A percentile compares a stretch with the other conserved stretches of the same genome.
Conservation (phyloP, 23 red algal genomes). For the Gracilaria gracilis region DNA sequence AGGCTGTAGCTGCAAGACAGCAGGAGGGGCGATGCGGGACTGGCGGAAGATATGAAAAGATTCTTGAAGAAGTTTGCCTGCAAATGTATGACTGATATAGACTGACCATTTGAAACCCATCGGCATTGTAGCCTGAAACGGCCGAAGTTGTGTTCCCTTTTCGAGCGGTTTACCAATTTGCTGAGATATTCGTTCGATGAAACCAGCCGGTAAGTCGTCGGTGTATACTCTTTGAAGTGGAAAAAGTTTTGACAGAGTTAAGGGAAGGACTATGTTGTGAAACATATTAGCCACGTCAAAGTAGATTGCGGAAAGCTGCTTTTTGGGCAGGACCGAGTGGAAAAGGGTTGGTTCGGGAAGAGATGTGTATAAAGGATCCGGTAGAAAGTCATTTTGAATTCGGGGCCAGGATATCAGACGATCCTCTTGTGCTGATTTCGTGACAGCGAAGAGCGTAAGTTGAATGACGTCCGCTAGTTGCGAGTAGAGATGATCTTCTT, state of each 20-base stretch:
- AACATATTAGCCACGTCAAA: conserved; percentile 14
- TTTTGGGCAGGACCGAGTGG: background rate
- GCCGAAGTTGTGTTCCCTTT: background rate
- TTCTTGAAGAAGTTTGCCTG: background rate
- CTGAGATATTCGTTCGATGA: background rate
- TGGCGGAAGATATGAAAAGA: background rate
- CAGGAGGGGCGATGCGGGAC: background rate
- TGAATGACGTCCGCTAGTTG: background rate
- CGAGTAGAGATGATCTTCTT: background rate
- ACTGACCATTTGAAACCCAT: conserved; percentile 13
- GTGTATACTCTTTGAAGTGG: background rate
- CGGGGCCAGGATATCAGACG: background rate
- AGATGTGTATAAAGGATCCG: background rate
- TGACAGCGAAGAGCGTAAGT: background rate
- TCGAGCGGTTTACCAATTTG: background rate
- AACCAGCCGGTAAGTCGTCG: background rate
- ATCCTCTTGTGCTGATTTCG: background rate
- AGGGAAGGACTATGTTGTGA: background rate
- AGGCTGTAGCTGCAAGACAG: background rate
- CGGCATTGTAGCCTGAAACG: background rate
- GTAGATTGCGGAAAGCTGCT: background rate
- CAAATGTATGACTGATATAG: background rate
- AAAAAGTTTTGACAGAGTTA: background rate
- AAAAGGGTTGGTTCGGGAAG: background rate
- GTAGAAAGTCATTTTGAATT: background rate